Base-by-base conservation (phyloP, 1,284 basidiomycete genomes). In the Trichosporon coremiiforme region DNA sequence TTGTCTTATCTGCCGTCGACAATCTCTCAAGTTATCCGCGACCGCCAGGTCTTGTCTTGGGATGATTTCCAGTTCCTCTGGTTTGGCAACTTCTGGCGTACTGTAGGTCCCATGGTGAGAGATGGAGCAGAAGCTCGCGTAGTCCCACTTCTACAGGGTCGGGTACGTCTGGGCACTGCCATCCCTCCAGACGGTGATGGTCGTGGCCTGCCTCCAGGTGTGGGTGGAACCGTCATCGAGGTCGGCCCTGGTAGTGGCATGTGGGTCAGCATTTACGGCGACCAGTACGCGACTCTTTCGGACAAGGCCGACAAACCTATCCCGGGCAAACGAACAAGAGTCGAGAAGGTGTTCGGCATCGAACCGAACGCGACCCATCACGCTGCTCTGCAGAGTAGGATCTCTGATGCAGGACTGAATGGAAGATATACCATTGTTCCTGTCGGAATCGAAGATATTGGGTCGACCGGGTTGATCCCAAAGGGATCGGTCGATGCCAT, bases 221-320 rank as follows among this genome's bases (percentile, higher is more conserved):
- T 73, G 10, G 66, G 69, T n/a, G 72, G 72, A 8, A 68, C 68
- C 0, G 72, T 73, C 17, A 68, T 73, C 29, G 72, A 73, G 29
- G 69, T 73, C 5, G 72, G 72, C 5, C 72, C 72, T 6, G 72
- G 72, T 4, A 68, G 66, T 17, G 72, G 72, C 22, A 71, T 69
- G 68, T 73, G 72, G 72, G 72, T 68, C 17, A 67, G 36, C 64
- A 71, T 73, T 70, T 73, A 71, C 29, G 25, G 47, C 36, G 72
- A 73, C 66, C 66, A 68, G 64, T 73, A 73, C 53, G 31, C 69
- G 20, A 60, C 57, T 9, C 13, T 17, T 33, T 17, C 57, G 7
- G 31, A 31, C 57, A 10, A n/a, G 1, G 57, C 5, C 29, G 29
- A 35, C 57, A n/a, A 17, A 4, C 15, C 57, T 2, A n/a, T 33